Conservation (phyloP, 257 asterid genomes). For the Przewalskia tangutica region DNA sequence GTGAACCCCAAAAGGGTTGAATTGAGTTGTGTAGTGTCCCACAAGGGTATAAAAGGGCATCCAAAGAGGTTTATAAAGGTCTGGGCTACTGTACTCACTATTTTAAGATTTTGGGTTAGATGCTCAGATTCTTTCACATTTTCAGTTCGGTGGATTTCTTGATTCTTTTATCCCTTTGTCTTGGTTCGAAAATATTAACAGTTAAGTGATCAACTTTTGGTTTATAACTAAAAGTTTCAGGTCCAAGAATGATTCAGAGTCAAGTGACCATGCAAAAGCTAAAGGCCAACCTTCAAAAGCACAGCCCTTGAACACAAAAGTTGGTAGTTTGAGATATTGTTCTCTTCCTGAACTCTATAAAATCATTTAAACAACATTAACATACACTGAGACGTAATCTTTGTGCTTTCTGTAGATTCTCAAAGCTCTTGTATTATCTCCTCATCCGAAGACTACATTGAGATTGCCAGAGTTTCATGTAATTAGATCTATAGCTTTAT, state of each 20-base stretch:
- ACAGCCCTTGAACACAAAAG: conserved; percentile 48
- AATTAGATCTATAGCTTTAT: conserved; percentile 1
- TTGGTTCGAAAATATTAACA: not conserved
- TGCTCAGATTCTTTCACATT: not conserved
- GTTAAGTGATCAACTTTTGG: not conserved
- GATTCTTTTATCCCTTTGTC: not conserved
- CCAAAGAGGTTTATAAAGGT: too few relatives aligned
- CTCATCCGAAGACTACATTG: conserved; percentile 28
- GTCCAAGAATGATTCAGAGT: not conserved
- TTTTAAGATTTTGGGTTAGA: not conserved
- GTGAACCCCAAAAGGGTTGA: too few relatives aligned
- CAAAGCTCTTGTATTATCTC: conserved; percentile 24
- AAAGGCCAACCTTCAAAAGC: conserved; percentile 17
- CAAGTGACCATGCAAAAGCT: not conserved
- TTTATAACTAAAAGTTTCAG: not conserved
- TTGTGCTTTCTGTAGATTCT: conserved; percentile 23
- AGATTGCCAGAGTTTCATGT: conserved; percentile 45
- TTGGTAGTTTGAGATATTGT: conserved; percentile 20
- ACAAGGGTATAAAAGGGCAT: too few relatives aligned
- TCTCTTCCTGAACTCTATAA: not conserved
- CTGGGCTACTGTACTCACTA: too few relatives aligned
- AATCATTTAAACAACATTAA: not conserved
- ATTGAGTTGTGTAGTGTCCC: too few relatives aligned
- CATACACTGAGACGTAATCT: not conserved
- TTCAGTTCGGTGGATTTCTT: not conserved